phyloP scores from a whole-genome alignment of 2,329 filamentous ascomycete species.

The Colletotrichum magnum region DNA sequence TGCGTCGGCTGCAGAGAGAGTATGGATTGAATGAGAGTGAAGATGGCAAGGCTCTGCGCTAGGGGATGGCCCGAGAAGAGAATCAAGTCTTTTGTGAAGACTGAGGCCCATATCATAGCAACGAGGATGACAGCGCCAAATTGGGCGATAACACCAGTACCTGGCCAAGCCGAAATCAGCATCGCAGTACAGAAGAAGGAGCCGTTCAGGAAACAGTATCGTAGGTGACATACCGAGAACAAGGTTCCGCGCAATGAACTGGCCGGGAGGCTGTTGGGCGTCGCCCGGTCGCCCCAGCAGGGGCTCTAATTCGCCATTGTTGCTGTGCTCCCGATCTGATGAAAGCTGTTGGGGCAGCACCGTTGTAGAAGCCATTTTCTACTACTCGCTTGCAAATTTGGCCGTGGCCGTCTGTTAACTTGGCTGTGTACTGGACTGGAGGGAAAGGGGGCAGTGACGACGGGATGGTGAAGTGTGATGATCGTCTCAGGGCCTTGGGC shows the following conservation, averaged over 20 bases:
- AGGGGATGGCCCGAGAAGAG: constrained; percentile 93
- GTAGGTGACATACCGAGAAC: constrained; percentile 76
- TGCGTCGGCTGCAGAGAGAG: constrained; percentile 91
- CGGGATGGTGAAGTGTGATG: too few relatives aligned
- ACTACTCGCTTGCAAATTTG: background rate
- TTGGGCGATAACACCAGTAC: constrained; percentile 86
- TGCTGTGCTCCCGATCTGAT: constrained; percentile 41
- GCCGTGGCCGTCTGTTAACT: background rate
- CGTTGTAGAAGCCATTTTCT: constrained; percentile 76
- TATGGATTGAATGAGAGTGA: constrained; percentile 84
- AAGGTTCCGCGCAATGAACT: constrained; percentile 78
- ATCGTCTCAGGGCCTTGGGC: too few relatives aligned
- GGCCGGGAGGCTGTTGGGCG: constrained; percentile 76
- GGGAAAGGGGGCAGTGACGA: too few relatives aligned
- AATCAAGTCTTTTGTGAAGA: constrained; percentile 79
- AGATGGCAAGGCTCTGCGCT: constrained; percentile 74
- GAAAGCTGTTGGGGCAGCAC: constrained; percentile 70
- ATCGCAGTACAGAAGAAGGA: background rate
- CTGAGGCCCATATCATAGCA: constrained; percentile 81
- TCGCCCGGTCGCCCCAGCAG: constrained; percentile 74
- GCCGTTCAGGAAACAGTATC: constrained; percentile 55
- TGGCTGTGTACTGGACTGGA: background rate
- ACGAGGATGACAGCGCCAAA: constrained; percentile 82
- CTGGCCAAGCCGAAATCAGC: constrained; percentile 59
- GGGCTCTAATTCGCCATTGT: constrained; percentile 57